These are phyloP conservation scores for Penicillium crystallinum DNA, from an alignment of 495 filamentous ascomycete genomes.

Conservation along the genomic window DNA sequence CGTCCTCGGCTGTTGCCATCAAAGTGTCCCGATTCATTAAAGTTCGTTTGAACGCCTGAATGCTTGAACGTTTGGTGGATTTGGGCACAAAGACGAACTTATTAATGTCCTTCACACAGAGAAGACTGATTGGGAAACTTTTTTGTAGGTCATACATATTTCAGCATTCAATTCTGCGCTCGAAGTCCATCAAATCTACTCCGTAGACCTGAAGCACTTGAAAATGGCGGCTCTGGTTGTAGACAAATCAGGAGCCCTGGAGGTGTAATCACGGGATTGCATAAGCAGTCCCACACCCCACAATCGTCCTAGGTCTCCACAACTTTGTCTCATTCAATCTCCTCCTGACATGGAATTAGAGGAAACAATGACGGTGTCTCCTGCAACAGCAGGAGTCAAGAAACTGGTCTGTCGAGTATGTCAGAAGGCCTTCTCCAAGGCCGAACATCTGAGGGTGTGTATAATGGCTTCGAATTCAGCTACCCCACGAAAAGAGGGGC, in stretches of 20 bases:
- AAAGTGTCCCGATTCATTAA: neutral
- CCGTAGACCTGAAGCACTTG: no score
- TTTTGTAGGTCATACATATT: no score
- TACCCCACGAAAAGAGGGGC: constrained; percentile 17
- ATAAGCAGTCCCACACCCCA: constrained; percentile 12
- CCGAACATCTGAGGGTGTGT: constrained; percentile 42
- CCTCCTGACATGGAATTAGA: constrained; percentile 9
- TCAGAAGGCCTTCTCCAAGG: constrained; percentile 42
- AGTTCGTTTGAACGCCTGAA: neutral
- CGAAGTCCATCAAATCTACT: no score
- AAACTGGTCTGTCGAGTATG: constrained; percentile 39
- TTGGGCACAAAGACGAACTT: neutral
- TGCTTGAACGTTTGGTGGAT: neutral
- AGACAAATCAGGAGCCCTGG: no score
- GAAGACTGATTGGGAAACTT: neutral
- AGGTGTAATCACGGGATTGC: neutral
- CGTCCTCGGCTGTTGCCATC: constrained; percentile 2
- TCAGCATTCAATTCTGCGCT: no score
- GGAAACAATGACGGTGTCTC: constrained; percentile 16
- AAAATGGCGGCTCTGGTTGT: no score
- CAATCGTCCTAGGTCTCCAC: constrained; percentile 15
- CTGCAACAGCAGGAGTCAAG: constrained; percentile 18
- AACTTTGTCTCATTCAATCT: constrained; percentile 1
- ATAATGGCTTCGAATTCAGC: neutral
- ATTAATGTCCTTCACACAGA: neutral